phyloP scores from a whole-genome alignment of 208 protist genomes.

The Trichomonas gallinae region DNA sequence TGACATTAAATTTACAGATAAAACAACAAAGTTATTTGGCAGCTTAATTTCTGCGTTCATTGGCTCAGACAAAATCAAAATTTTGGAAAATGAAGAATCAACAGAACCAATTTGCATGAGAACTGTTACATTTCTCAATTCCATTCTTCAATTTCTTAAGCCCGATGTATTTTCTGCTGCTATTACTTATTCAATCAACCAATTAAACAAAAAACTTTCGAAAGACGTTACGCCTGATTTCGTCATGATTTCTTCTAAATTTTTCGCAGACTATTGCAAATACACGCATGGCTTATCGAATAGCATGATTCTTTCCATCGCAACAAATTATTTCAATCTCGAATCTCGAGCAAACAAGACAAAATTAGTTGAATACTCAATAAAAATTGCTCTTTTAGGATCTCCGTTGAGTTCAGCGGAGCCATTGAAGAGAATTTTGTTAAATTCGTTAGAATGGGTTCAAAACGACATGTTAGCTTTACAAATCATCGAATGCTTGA shows the following conservation, averaged over 20 bases:
- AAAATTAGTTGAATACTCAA: background rate
- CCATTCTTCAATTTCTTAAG: background rate
- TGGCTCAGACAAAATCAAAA: background rate
- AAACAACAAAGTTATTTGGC: background rate
- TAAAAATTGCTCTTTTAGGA: background rate
- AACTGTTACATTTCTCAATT: background rate
- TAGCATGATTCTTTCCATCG: background rate
- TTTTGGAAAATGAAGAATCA: background rate
- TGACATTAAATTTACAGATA: background rate
- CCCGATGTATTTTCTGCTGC: background rate
- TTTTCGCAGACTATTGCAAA: background rate
- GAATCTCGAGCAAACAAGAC: background rate
- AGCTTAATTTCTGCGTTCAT: background rate
- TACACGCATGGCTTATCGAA: background rate
- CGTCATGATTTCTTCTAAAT: background rate
- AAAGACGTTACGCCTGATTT: background rate
- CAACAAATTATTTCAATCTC: background rate
- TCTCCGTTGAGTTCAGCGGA: background rate
- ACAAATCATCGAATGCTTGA: background rate
- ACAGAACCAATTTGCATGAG: background rate
- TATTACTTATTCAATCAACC: background rate
- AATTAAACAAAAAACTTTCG: background rate
- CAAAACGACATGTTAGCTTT: background rate
- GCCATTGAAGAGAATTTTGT: background rate
- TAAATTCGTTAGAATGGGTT: background rate